phyloP scores from a whole-genome alignment of 2,329 filamentous ascomycete species.

The Exophiala spinifera region DNA sequence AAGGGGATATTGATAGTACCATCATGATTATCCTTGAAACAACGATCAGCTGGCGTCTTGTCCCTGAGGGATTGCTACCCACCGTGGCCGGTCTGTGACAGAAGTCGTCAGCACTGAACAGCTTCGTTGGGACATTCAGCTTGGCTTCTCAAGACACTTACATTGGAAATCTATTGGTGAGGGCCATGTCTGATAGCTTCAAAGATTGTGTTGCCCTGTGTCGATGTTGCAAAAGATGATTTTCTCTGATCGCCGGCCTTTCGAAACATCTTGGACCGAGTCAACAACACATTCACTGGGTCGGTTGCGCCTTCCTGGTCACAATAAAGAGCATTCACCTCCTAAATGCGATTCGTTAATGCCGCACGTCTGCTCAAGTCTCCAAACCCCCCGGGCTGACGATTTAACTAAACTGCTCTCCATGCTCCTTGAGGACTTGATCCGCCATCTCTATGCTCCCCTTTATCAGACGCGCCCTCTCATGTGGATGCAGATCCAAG shows the following conservation, averaged over 20 bases:
- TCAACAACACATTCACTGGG: no score
- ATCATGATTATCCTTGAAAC: background rate
- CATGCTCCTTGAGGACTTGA: conserved; percentile 18
- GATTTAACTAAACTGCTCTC: conserved; percentile 10
- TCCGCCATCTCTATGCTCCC: conserved; percentile 27
- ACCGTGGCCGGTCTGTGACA: no score
- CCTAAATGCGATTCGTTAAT: no score
- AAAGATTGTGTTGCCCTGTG: background rate
- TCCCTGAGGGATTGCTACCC: background rate
- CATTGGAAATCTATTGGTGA: background rate
- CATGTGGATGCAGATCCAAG: conserved; percentile 32
- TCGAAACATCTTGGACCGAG: no score
- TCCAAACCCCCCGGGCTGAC: background rate
- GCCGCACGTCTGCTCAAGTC: background rate
- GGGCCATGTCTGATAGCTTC: background rate
- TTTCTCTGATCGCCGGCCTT: no score
- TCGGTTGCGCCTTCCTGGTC: no score
- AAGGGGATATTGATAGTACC: conserved; percentile 11
- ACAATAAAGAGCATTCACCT: no score
- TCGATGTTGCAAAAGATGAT: background rate
- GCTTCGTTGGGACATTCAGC: no score
- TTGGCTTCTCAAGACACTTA: background rate
- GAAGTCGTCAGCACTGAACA: no score
- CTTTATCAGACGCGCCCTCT: conserved; percentile 31
- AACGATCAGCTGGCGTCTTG: no score